A percentile compares a stretch with the other conserved stretches of the same genome.
Conservation (phyloP, 2,329 filamentous ascomycete genomes). For the Lasiodiplodia citricola region DNA sequence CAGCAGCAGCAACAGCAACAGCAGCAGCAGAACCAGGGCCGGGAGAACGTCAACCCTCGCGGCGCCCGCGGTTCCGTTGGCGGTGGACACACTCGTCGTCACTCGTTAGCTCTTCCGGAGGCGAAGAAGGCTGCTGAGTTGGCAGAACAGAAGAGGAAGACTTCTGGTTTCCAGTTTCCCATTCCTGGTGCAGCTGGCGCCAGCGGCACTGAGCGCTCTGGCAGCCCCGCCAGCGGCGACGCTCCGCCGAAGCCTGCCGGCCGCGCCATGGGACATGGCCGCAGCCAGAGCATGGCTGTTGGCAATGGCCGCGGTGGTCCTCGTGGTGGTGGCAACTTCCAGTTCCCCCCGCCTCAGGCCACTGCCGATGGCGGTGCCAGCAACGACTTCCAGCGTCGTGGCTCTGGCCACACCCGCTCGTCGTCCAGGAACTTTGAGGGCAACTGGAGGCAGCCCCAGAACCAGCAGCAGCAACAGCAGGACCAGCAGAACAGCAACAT, state of each 20-base stretch:
- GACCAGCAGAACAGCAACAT: slow-evolving; percentile 59
- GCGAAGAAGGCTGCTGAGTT: slow-evolving; percentile 97
- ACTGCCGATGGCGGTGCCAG: slow-evolving; percentile 58
- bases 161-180: slow-evolving; percentile 93
- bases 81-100: slow-evolving; percentile 84
- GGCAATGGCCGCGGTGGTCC: slow-evolving; percentile 68
- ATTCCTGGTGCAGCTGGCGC: slow-evolving; percentile 69
- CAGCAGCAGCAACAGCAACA: slow-evolving; percentile 46
- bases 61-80: slow-evolving; percentile 70
- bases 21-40: slow-evolving; percentile 62
- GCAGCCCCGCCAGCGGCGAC: slow-evolving; percentile 57
- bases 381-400: slow-evolving; percentile 74
- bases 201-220: slow-evolving; percentile 57
- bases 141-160: slow-evolving; percentile 94
- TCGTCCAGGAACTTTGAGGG: slow-evolving; percentile 94
- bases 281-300: slow-evolving; percentile 90
- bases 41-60: slow-evolving; percentile 71
- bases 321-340: slow-evolving; percentile 75
- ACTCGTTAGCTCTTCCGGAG: slow-evolving; percentile 92
- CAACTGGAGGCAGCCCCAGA: slow-evolving; percentile 90
- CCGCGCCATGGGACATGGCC: slow-evolving; percentile 63
- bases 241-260: slow-evolving; percentile 38
- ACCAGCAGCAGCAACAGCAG: slow-evolving; percentile 51
- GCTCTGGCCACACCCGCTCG: slow-evolving; percentile 80
- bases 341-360: slow-evolving; percentile 64